phyloP scores from a whole-genome alignment of 352 stramenopile genomes.

The Phytophthora europaea region DNA sequence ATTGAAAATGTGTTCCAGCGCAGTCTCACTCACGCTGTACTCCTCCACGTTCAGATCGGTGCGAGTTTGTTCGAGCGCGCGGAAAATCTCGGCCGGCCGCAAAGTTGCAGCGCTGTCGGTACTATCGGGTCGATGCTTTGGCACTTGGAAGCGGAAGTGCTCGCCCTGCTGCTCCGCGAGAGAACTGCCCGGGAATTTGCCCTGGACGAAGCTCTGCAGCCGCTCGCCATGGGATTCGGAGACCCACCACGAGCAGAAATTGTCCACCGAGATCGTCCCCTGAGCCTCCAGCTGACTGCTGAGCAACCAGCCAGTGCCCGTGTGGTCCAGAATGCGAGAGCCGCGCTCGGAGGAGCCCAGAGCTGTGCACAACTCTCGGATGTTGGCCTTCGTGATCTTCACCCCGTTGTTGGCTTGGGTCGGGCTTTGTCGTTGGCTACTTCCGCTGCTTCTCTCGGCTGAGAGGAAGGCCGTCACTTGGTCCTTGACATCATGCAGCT shows the following conservation, averaged over 20 bases:
- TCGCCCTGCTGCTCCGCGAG: slow-evolving; percentile 76
- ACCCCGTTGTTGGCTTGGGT: slow-evolving; percentile 10
- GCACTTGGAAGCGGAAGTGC: slow-evolving; percentile 80
- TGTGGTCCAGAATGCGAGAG: slow-evolving; percentile 25
- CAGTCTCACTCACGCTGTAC: slow-evolving; percentile 92
- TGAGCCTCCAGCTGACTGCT: slow-evolving; percentile 49
- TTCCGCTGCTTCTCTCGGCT: slow-evolving; percentile 16
- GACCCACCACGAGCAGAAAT: slow-evolving; percentile 70
- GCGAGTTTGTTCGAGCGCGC: slow-evolving; percentile 74
- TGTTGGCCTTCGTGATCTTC: slow-evolving; percentile 38
- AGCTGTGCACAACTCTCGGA: slow-evolving; percentile 44
- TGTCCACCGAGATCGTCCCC: slow-evolving; percentile 51
- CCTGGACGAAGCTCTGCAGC: slow-evolving; percentile 52
- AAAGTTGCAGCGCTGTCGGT: slow-evolving; percentile 20
- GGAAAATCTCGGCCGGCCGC: slow-evolving; percentile 70
- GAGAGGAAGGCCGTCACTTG: slow-evolving; percentile 23
- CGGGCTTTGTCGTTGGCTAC: slow-evolving; percentile 25
- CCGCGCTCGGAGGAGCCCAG: slow-evolving; percentile 44
- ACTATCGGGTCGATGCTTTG: slow-evolving; percentile 41
- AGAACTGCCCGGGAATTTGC: slow-evolving; percentile 47
- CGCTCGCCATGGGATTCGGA: slow-evolving; percentile 49
- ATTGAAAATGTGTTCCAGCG: slow-evolving; percentile 94
- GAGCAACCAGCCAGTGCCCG: slow-evolving; percentile 52
- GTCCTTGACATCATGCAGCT: slow-evolving; percentile 24
- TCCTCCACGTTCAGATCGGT: slow-evolving; percentile 68